Percentiles rank a stretch among this genome's conserved stretches.
Evolutionary conservation across 305 asterid genomes (phyloP).

Genomic region (Fraxinus baroniana): DNA sequence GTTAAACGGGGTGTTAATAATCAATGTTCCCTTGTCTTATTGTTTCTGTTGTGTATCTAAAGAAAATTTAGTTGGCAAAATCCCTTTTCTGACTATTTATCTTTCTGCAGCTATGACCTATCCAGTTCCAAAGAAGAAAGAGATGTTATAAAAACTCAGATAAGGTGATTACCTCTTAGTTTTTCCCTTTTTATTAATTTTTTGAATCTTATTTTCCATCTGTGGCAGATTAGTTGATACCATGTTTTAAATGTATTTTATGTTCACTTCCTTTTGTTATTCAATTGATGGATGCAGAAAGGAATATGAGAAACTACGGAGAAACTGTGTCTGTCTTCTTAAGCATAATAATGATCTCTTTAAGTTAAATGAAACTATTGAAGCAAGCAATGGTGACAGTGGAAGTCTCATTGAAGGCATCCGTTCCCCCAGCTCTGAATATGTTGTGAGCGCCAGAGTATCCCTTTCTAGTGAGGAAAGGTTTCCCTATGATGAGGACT

Average conservation of each 20-base stretch:
- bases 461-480: constrained; percentile 81
- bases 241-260: constrained; percentile 5
- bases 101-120: constrained; percentile 63
- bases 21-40: constrained; percentile 3
- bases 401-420: constrained; percentile 42
- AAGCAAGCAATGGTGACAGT: constrained; percentile 39
- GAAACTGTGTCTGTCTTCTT: constrained; percentile 55
- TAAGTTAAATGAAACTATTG: constrained; percentile 40
- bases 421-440: constrained; percentile 65
- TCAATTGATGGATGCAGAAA: constrained; percentile 52
- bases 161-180: constrained; percentile 38
- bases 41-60: background rate
- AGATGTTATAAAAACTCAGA: constrained; percentile 47
- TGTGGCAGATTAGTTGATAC: background rate
- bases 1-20: too few species aligned
- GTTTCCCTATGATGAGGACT: constrained; percentile 40
- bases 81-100: constrained; percentile 13
- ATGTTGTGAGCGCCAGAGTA: constrained; percentile 72
- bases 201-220: background rate
- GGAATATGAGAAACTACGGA: constrained; percentile 78
- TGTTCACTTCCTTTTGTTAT: constrained; percentile 12
- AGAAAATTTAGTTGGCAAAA: constrained; percentile 20
- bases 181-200: background rate
- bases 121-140: constrained; percentile 69
- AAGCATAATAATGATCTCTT: constrained; percentile 36